Evolutionary conservation across 2,329 filamentous ascomycete genomes (phyloP), one percentile per base, ranked within the genome.

Genomic region (Aspergillus amoenus): DNA sequence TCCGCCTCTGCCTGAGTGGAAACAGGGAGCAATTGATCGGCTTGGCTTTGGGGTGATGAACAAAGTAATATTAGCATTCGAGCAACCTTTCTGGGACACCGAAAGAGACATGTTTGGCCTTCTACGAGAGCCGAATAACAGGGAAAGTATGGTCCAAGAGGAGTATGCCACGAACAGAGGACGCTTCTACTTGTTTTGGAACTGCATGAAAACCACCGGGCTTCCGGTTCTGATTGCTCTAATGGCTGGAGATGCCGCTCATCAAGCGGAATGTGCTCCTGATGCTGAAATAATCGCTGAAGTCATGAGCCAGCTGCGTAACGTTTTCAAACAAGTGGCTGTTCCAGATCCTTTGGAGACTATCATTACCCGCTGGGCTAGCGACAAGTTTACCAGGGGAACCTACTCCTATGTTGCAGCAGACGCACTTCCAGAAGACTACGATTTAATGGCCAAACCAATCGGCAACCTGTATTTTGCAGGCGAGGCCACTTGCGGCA

Each of bases 151-250:
- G 54, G 81, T 87, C 44, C 91, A 95, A 67, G 83, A 84, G 50
- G 90, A 96, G 63, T 97, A 97, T 68, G 81, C 86, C 5, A 79
- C 83, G 3, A 87, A 86, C 60, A 86, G 93, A 52, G 93, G 93
- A n/a, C 88, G 93, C 22, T 96, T 96, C 76, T 99, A 97, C 68
- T 85, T 99, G 66, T 97, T 96, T 84, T 97, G 96, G 84, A 97
- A 99, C 67, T 91, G 92, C 54, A 88, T 92, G 59, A 90, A 91
- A 65, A 96, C 91, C 3, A 92, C 90, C 45, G 95, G 95, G 1
- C 80, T 96, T 37, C 94, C 90, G 1, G 91, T 92, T 51, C 81
- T 97, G 22, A 86, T 97, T 59, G 94, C 91, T 8, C 82, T 99
- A 27, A 97, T 99, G 93, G 93, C 93, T 49, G 94, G 94, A 21